Evolutionary conservation across 2,329 filamentous ascomycete genomes (phyloP), one percentile per base, ranked within the genome.

Genomic region (Leptographium lundbergii): DNA sequence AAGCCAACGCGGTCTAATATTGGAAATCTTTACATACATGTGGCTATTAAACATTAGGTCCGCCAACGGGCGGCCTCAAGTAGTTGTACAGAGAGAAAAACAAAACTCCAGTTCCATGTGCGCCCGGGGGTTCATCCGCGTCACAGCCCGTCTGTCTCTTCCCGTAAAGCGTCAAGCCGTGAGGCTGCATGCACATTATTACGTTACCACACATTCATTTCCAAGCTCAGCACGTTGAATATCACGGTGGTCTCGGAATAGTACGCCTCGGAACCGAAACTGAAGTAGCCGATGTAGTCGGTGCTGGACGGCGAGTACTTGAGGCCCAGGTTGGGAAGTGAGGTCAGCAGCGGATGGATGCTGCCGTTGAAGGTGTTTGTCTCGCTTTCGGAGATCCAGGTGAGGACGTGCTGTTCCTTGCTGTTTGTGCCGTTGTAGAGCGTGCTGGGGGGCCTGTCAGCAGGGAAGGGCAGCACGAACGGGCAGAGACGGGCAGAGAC

Each of bases 221-320:
- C 66, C 55, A 75, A 63, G 22, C 63, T 60, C 13, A 70, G 67
- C 3, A 78, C 77, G 48, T 69, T 69, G 61, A 81, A 79, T 1
- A 78, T 81, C 56, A 81, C 77, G 34, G 72, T 72, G 32, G 72
- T 72, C 36, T 66, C 61, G 9, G 73, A 68, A 6, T 68, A 74
- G 66, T 76, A 77, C 0, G 77, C 71, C 65, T 82, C 79, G 19
- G 75, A 74, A n/a, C 79, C 79, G 61, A 81, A 77, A 51, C 71
- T 72, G 64, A 81, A 70, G 63, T 79, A 77, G 22, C 78, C 79
- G 17, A 82, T 66, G 66, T 79, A 81, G 65, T 78, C 74, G 2
- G 65, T 61, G 0, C 65, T 60, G 0, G 66, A 67, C 4, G 77
- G 76, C 2, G 61, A 71, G 74, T 67, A 60, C 6, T 66, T 59